Conservation (phyloP, 2,329 filamentous ascomycete species). For the Pyrenochaeta sp. region DNA sequence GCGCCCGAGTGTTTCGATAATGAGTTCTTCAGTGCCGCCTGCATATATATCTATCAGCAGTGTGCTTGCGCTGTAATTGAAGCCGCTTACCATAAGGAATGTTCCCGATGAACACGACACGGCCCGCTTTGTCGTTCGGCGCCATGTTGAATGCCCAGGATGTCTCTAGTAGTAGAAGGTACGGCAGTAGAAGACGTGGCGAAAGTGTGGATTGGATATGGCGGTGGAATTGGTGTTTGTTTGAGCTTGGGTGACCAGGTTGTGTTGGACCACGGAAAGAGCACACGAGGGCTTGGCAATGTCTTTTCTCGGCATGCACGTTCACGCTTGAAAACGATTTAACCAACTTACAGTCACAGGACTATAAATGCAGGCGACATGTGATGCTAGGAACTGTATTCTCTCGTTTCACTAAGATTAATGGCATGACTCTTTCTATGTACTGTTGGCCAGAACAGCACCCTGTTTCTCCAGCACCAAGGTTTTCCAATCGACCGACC, state of each 20-base stretch:
- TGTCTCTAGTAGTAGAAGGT: background rate
- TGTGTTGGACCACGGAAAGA: slow-evolving; percentile 2
- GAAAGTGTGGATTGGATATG: background rate
- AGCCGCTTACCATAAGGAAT: slow-evolving; percentile 76
- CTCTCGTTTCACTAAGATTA: background rate
- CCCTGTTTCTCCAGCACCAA: no score
- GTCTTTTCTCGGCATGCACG: background rate
- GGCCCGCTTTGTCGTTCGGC: slow-evolving; percentile 71
- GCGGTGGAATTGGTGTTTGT: slow-evolving; percentile 2
- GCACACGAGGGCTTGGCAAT: slow-evolving; percentile 16
- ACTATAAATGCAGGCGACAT: background rate
- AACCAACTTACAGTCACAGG: background rate
- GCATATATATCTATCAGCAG: slow-evolving; percentile 22
- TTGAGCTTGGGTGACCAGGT: slow-evolving; percentile 1
- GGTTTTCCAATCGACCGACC: no score
- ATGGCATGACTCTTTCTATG: background rate
- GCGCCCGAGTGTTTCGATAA: slow-evolving; percentile 89
- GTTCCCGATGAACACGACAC: slow-evolving; percentile 85
- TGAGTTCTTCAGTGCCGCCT: slow-evolving; percentile 96
- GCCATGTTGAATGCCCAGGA: slow-evolving; percentile 31
- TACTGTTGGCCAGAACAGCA: background rate
- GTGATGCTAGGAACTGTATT: background rate
- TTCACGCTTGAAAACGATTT: no score
- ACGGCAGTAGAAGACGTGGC: background rate
- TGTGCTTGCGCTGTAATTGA: slow-evolving; percentile 4